Conservation (phyloP, 305 asterid genomes). For the Withania somnifera region DNA sequence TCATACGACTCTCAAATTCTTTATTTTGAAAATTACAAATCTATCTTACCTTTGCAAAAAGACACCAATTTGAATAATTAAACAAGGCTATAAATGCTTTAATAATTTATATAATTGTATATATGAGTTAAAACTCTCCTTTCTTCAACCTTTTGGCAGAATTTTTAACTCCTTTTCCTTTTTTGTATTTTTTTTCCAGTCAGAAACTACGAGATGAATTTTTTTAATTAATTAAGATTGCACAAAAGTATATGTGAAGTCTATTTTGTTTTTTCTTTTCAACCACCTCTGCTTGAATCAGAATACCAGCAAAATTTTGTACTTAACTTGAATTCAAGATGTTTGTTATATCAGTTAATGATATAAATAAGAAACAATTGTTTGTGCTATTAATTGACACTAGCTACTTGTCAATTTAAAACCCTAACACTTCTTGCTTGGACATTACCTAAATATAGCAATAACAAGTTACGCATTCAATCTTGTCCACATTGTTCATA, state of each 20-base stretch:
- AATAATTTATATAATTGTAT: background rate
- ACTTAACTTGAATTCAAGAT: background rate
- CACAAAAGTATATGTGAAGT: background rate
- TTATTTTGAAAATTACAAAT: background rate
- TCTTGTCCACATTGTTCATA: background rate
- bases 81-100: background rate
- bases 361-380: background rate
- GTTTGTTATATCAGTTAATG: background rate
- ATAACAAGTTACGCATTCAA: background rate
- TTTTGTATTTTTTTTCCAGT: background rate
- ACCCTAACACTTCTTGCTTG: background rate
- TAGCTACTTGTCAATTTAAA: background rate
- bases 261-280: background rate
- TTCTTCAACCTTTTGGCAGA: background rate
- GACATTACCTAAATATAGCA: background rate
- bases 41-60: no score
- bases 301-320: background rate
- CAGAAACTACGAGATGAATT: background rate
- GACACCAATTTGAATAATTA: background rate
- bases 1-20: background rate
- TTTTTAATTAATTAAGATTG: background rate
- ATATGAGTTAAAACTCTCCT: background rate
- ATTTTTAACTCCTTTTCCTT: background rate
- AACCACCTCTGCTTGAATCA: no score
- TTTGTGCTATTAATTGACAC: background rate